Evolutionary conservation across 495 filamentous ascomycete species (phyloP).

Genomic region (Apodospora peruviana): DNA sequence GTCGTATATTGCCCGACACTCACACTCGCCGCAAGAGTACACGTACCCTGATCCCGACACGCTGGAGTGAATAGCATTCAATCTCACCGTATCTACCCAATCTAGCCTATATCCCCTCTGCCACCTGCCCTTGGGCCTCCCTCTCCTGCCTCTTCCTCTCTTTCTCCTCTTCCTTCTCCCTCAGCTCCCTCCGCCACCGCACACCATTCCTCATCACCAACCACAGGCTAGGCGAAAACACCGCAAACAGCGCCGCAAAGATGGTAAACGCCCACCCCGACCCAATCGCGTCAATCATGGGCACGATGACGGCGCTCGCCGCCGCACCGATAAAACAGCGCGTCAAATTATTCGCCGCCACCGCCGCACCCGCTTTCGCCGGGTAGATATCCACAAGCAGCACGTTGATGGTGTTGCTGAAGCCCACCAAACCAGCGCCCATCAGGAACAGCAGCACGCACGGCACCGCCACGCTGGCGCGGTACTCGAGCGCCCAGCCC

Average conservation of each 20-base stretch:
- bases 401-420: constrained; percentile 44
- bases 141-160: constrained; percentile 6
- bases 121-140: too few relatives aligned
- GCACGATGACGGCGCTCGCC: constrained; percentile 57
- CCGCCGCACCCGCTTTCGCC: constrained; percentile 54
- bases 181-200: constrained; percentile 27
- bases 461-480: constrained; percentile 33
- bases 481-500: constrained; percentile 50
- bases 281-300: constrained; percentile 62
- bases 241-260: constrained; percentile 48
- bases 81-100: too few relatives aligned
- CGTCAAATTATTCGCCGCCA: constrained; percentile 66
- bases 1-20: too few relatives aligned
- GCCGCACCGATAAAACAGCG: constrained; percentile 64
- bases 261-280: constrained; percentile 68
- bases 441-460: constrained; percentile 53
- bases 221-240: constrained; percentile 48
- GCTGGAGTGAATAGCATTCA: too few relatives aligned
- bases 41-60: too few relatives aligned
- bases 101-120: too few relatives aligned
- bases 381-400: constrained; percentile 65
- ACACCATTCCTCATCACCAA: constrained; percentile 34
- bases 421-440: constrained; percentile 43
- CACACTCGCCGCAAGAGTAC: too few relatives aligned
- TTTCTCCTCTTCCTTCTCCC: constrained; percentile 10